Conservation (phyloP, 2,329 filamentous ascomycete genomes). For the Botryotinia narcissicola region DNA sequence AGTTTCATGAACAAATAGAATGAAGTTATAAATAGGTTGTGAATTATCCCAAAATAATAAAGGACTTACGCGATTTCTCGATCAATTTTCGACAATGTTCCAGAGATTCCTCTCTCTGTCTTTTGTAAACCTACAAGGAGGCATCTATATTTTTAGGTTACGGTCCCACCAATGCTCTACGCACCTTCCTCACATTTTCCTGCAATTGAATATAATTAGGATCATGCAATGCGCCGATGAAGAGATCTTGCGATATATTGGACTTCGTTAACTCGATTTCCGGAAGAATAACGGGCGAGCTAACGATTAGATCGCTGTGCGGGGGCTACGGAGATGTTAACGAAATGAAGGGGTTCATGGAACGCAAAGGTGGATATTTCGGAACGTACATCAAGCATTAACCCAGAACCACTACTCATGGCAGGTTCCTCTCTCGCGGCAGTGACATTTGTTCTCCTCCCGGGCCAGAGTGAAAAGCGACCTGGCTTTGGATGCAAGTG, state of each 20-base stretch:
- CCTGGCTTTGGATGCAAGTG: slow-evolving; percentile 7
- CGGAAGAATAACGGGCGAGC: slow-evolving; percentile 24
- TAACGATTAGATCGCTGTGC: slow-evolving; percentile 28
- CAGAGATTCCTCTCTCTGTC: slow-evolving; percentile 43
- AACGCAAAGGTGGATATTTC: neutral
- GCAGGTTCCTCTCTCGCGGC: slow-evolving; percentile 3
- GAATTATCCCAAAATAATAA: neutral
- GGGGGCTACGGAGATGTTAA: slow-evolving; percentile 24
- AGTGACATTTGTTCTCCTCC: neutral
- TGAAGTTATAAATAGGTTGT: neutral
- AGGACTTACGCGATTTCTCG: slow-evolving; percentile 42
- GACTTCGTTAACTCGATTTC: slow-evolving; percentile 30
- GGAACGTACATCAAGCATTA: slow-evolving; percentile 1
- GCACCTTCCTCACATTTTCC: slow-evolving; percentile 32
- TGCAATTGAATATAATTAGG: slow-evolving; percentile 35
- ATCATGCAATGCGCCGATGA: slow-evolving; percentile 31
- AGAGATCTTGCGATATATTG: slow-evolving; percentile 32
- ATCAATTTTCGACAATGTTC: slow-evolving; percentile 44
- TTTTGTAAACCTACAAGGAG: slow-evolving; percentile 47
- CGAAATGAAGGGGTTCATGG: neutral
- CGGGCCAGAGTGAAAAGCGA: slow-evolving; percentile 14
- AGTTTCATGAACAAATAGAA: neutral
- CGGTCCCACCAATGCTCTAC: slow-evolving; percentile 26
- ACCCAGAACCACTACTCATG: neutral
- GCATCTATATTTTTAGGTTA: slow-evolving; percentile 42